These are phyloP conservation scores for Trichomonas vaginalis DNA, from an alignment of 208 protist genomes.

Conservation along the genomic window DNA sequence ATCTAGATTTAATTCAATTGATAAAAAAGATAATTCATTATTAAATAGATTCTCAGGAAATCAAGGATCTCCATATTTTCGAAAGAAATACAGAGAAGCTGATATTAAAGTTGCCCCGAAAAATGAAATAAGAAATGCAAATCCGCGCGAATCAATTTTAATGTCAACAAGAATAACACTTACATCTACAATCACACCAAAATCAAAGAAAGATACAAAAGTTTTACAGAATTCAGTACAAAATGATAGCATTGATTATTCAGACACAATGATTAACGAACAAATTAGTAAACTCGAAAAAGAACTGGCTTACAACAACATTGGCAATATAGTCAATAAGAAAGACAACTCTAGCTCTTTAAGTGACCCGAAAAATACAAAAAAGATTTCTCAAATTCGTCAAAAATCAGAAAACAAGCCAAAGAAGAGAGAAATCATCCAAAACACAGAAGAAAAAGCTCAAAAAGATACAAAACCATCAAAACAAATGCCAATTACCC, in stretches of 20 bases:
- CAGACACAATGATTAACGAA: background rate
- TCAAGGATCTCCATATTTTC: background rate
- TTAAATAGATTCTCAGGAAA: background rate
- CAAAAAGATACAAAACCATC: too few relatives aligned
- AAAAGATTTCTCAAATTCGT: background rate
- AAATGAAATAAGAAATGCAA: background rate
- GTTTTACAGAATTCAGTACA: background rate
- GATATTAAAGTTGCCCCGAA: background rate
- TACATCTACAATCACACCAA: background rate
- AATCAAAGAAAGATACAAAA: background rate
- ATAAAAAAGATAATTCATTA: background rate
- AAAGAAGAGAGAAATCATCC: too few relatives aligned
- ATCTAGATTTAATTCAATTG: background rate
- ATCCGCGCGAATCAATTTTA: background rate
- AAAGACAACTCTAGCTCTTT: background rate
- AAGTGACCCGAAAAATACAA: background rate
- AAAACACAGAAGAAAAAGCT: too few relatives aligned
- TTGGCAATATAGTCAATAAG: background rate
- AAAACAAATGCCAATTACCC: too few relatives aligned
- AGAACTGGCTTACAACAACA: background rate
- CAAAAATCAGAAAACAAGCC: background rate
- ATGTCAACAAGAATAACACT: background rate
- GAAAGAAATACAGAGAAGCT: background rate
- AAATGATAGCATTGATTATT: background rate
- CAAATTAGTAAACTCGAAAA: background rate